Base-by-base conservation (phyloP, 352 stramenopile species). In the Phytophthora pseudosyringae region DNA sequence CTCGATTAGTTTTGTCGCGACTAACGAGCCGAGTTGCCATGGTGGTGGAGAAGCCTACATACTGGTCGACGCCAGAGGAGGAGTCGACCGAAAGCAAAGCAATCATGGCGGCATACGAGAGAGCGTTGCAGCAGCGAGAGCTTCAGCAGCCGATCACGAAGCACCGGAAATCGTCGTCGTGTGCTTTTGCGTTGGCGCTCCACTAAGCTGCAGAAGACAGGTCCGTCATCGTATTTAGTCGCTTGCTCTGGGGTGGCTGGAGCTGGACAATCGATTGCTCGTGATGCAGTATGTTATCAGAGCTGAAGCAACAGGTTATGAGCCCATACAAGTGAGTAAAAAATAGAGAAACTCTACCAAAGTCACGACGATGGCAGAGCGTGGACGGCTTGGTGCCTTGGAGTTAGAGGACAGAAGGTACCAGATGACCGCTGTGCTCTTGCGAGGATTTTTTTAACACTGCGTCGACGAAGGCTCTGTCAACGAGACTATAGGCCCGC, bases 21-120 rank as follows among this genome's bases (percentile, higher is more conserved):
- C 35, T 73, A 10, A 46, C 51, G 0, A 76, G 67, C 16, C 51
- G 48, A 52, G 67, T 71, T 45, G 55, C 57, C 0, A 66, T 76
- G 29, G 53, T 76, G n/a, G 52, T 72, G 16, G 68, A 76, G 36
- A 73, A 69, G n/a, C 68, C 63, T n/a, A 69, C 49, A 18, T 76
- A 69, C 39, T 76, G 68, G 68, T 26, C 51, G 15, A 62, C 68
- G 3, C 5, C 11, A 6, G 39, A 69, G 11, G 41, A 76, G 5
- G 68, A 76, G 41, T 35, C 13, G 11, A 43, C 13, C 1, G 63
- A 44, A 25, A 59, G 68, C 10, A 59, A 54, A 28, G n/a, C 26
- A 11, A 72, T 75, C 35, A 52, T 69, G 28, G 53, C 35, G 8
- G 49, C 58, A 16, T 76, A 73, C 21, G 53, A 73, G 12, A 64